Evolutionary conservation across 768 basidiomycete genomes (phyloP), one percentile per base, ranked within the genome.

Genomic region (Termitomyces sp.): DNA sequence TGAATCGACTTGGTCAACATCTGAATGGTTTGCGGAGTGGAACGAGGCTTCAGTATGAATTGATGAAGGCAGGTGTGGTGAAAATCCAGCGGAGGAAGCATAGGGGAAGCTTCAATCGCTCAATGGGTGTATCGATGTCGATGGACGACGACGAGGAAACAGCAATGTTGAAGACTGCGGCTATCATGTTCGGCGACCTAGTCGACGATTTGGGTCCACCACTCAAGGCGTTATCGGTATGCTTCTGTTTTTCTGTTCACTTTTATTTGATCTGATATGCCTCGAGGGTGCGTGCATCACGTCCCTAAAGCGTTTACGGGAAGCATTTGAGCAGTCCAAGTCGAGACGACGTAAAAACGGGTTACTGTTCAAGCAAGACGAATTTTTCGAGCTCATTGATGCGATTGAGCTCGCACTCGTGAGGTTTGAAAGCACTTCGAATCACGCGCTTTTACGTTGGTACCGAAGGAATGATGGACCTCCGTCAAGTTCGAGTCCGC

Each of bases 1-100:
- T 99, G 67, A 96, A 91, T 61, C 79, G 94, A 17, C 83, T 99
- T 5, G 97, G 93, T 1, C 96, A 99, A 69, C 96, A 98, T 76
- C 74, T 99, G 43, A 95, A 89, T 59, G 95, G 96, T 31, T 77
- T 98, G 61, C 76, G 96, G 51, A 87, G 91, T 60, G 91, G 94
- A 1, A 93, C 89, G 7, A 82, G 84, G 38, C 73, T 98, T 40
- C 95, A 98, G 70, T 86, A 89, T 63, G 92, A 96, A 53, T 72
- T 98, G 34, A 84, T 89, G 14, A 83, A 83, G 65, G 89, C 90
- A 1, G 77, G 79, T 17, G 67, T 71, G 46, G 68, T 72, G 36
- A 57, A 63, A 36, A 68, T 61, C 20, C 69, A 56, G 40, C 63
- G 53, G 56, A 68, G 62, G 57, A 67, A 60, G 55, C 65, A 61